Base-by-base conservation (phyloP, 345 rosid species). In the Gossypium mustelinum region DNA sequence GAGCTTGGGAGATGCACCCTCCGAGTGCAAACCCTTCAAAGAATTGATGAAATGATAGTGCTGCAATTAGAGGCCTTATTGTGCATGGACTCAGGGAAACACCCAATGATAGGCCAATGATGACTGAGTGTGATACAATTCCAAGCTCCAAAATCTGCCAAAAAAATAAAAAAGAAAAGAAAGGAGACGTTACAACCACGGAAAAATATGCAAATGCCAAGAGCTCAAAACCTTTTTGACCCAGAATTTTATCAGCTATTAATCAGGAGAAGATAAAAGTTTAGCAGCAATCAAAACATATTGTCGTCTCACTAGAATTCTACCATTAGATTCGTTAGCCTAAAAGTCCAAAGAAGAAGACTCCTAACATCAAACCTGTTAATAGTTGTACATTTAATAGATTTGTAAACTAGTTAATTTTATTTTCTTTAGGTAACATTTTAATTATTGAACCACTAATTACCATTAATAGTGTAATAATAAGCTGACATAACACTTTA, bases 11-110 rank as follows among this genome's bases (percentile, higher is more conserved):
- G 7, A 91, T 86, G 86, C 98, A 95, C 54, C 99, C 99, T 56
- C 97, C 98, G 0, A 93, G 93, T 0, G 98, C 97, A 25, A 93
- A 88, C n/a, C 98, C 99, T 88, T 93, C 99, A 16, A 95, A 95
- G 85, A 95, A 91, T 43, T 93, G 99, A 72, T 95, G 99, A 78
- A 90, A 95, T 41, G 97, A 90, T 54, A 93, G 81, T 16, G 99
- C 99, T 0, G 94, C 83, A 7, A 91, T 88, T 16, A 93, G 83
- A 2, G 99, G 99, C 68, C 90, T 83, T 77, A 95, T 89, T 6
- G 99, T 93, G 81, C 97, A 89, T 3, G 97, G 93, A 66, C 94
- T 92, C 41, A 87, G 87, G 9, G 98, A 90, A 27, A 92, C 98
- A 72, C 98, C 99, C 0, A 93, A 84, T 3, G 99, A 96, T 73